Conservation (phyloP, 2,329 filamentous ascomycete genomes). For the Penicillium janthinellum region DNA sequence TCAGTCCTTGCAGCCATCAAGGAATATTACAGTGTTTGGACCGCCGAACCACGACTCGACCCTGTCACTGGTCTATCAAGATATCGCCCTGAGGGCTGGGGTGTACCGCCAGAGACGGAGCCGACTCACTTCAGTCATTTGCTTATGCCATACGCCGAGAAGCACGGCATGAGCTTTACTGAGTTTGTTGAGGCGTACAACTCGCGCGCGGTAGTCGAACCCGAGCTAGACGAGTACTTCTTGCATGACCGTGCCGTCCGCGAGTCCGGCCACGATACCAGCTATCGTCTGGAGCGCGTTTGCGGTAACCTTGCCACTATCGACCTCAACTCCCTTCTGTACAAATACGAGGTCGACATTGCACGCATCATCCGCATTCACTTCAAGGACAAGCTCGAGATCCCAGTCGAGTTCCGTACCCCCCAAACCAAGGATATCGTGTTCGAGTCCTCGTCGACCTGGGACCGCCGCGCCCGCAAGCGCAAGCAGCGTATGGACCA, state of each 20-base stretch:
- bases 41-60: constrained; percentile 74
- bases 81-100: constrained; percentile 79
- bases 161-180: constrained; percentile 77
- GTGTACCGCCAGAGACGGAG: constrained; percentile 90
- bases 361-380: constrained; percentile 78
- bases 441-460: constrained; percentile 78
- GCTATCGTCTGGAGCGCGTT: constrained; percentile 85
- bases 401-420: constrained; percentile 80
- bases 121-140: constrained; percentile 83
- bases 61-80: constrained; percentile 76
- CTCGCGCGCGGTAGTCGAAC: constrained; percentile 71
- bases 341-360: constrained; percentile 97
- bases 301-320: constrained; percentile 90
- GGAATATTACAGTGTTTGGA: constrained; percentile 92
- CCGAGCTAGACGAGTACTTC: constrained; percentile 92
- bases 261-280: constrained; percentile 95
- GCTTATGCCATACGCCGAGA: constrained; percentile 77
- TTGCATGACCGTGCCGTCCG: constrained; percentile 92
- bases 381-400: constrained; percentile 79
- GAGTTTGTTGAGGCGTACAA: constrained; percentile 93
- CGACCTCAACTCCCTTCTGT: constrained; percentile 90
- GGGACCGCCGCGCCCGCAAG: constrained; percentile 85
- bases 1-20: constrained; percentile 92
- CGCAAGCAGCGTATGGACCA: constrained; percentile 87
- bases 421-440: constrained; percentile 66